Evolutionary conservation across 1,284 basidiomycete species (phyloP), one percentile per base, ranked within the genome.

Genomic region (Thelephora terrestris): DNA sequence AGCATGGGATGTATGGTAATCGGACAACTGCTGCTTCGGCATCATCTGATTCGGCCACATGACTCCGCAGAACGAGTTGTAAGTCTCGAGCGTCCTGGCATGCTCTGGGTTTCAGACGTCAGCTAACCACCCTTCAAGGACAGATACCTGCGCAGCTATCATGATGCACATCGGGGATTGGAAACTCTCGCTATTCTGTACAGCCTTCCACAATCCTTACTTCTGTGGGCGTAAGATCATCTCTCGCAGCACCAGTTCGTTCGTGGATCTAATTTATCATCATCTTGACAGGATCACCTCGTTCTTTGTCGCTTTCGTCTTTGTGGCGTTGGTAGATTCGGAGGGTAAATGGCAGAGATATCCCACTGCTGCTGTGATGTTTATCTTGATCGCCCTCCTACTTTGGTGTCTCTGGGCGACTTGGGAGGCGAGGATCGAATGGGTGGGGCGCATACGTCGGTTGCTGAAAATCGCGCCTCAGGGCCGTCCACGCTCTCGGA

Each of bases 1-100:
- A 74, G 73, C 50, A 59, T 74, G n/a, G 70, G 69, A 6, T 68
- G 70, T 50, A 71, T 75, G 47, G 58, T 74, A 17, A 53, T 73
- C 17, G 71, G 70, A 1, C 55, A 75, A 43, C 45, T 76, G 7
- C 62, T 78, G 1, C 57, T 70, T 27, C 66, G 73, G 2, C 68
- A 71, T 35, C 65, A 71, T 51, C 65, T 66, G n/a, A 62, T 64
- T 4, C 69, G 65, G 46, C 58, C 63, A 21, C 59, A 59, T 16
- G 64, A 68, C 9, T 65, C 61, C 10, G 61, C 66, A 2, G 53
- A 55, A 5, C 64, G 64, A 20, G 68, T 64, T 5, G 71, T 74
- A 54, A n/a, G 23, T 34, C 12, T 34, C n/a, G 20, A n/a, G 37
- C 40, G 32, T 9, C 37, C 45, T 14, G 44, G 35, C 16, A 45